phyloP scores from a whole-genome alignment of 352 stramenopile species.

The Globisporangium carolinianum region DNA sequence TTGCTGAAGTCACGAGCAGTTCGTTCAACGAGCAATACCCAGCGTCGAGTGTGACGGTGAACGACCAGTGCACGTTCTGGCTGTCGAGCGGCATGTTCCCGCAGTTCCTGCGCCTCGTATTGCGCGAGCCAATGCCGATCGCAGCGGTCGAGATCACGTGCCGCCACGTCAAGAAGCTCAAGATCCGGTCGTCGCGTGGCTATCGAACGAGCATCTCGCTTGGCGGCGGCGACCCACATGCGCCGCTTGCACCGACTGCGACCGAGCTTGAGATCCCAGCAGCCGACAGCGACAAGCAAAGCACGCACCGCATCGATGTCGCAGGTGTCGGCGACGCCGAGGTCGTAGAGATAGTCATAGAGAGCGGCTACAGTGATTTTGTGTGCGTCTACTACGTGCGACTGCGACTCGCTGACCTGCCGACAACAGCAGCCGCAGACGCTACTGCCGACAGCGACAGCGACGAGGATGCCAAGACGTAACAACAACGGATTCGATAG shows the following conservation, averaged over 20 bases:
- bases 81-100: constrained; percentile 67
- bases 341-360: constrained; percentile 60
- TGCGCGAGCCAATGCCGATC: constrained; percentile 55
- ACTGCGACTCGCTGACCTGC: constrained; percentile 15
- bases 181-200: constrained; percentile 36
- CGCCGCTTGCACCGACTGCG: not conserved
- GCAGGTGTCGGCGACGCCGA: constrained; percentile 16
- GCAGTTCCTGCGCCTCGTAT: constrained; percentile 55
- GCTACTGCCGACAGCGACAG: constrained; percentile 2
- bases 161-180: constrained; percentile 50
- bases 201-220: constrained; percentile 16
- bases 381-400: constrained; percentile 55
- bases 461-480: constrained; percentile 1
- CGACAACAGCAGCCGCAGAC: constrained; percentile 11
- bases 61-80: constrained; percentile 52
- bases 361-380: constrained; percentile 64
- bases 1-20: constrained; percentile 60
- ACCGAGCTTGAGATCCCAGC: constrained; percentile 28
- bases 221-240: constrained; percentile 9
- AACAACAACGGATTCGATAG: constrained; percentile 3
- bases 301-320: constrained; percentile 46
- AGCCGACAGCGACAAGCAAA: constrained; percentile 36
- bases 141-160: constrained; percentile 61
- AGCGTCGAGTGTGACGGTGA: constrained; percentile 44
- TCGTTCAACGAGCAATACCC: constrained; percentile 50